phyloP scores from a whole-genome alignment of 805 yeast genomes.

The Candida lessepsii region DNA sequence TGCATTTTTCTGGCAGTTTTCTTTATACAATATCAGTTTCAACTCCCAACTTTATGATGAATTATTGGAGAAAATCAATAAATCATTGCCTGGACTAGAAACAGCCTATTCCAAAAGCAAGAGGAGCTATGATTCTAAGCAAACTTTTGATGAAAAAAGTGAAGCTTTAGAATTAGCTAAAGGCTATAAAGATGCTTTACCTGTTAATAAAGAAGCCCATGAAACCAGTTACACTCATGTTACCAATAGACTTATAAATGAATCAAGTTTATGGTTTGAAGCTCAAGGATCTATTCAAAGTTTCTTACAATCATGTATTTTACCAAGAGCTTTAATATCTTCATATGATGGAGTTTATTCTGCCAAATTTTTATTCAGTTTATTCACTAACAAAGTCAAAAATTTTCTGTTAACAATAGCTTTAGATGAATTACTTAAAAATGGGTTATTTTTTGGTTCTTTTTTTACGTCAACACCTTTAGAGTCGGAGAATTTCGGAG shows the following conservation, averaged over 20 bases:
- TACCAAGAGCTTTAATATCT: conserved; percentile 78
- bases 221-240: conserved; percentile 33
- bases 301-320: conserved; percentile 61
- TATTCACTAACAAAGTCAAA: conserved; percentile 38
- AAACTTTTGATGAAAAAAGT: conserved; percentile 22
- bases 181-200: conserved; percentile 19
- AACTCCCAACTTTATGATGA: conserved; percentile 48
- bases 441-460: conserved; percentile 52
- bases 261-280: conserved; percentile 41
- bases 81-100: conserved; percentile 4
- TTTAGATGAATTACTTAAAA: conserved; percentile 47
- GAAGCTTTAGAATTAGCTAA: conserved; percentile 24
- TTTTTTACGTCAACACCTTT: conserved; percentile 67
- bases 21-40: conserved; percentile 67
- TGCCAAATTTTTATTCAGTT: conserved; percentile 55
- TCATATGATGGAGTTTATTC: conserved; percentile 77
- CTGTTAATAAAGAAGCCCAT: conserved; percentile 48
- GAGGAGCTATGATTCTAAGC: conserved; percentile 1
- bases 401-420: conserved; percentile 39
- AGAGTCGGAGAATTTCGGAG: conserved; percentile 81
- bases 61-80: conserved; percentile 42
- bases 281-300: conserved; percentile 16
- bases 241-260: conserved; percentile 24
- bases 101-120: conserved; percentile 8
- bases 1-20: conserved; percentile 68